A percentile compares a stretch with the other conserved stretches of the same genome.
Conservation (phyloP, 2,329 filamentous ascomycete species). For the Septoria petroselini region DNA sequence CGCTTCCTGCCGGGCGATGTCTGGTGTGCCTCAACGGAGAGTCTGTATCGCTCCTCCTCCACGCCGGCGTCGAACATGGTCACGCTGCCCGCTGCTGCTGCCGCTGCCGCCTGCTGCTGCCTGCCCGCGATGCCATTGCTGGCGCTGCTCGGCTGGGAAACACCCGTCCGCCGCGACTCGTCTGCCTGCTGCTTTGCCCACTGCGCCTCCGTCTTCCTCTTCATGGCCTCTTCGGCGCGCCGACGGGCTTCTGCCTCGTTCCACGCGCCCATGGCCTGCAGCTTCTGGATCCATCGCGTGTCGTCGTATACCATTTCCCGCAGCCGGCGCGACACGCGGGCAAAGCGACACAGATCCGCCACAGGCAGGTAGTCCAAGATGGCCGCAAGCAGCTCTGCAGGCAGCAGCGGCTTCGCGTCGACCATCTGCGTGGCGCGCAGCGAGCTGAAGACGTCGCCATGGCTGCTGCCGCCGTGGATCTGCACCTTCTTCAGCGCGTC, state of each 20-base stretch:
- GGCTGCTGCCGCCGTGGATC: constrained; percentile 28
- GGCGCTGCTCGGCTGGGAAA: constrained; percentile 34
- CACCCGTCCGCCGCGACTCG: constrained; percentile 40
- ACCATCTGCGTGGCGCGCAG: constrained; percentile 79
- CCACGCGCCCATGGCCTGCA: constrained; percentile 89
- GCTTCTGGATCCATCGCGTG: constrained; percentile 82
- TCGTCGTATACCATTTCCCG: constrained; percentile 99
- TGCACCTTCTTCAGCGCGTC: constrained; percentile 32
- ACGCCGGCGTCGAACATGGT: constrained; percentile 72
- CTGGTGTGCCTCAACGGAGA: constrained; percentile 37
- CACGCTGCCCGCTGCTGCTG: constrained; percentile 44
- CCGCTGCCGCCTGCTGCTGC: constrained; percentile 39
- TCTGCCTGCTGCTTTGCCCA: constrained; percentile 42
- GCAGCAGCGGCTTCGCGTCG: constrained; percentile 71
- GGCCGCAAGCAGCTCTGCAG: constrained; percentile 85
- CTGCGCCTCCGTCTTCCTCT: constrained; percentile 56
- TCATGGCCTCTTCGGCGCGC: constrained; percentile 69
- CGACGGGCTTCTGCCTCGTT: constrained; percentile 81
- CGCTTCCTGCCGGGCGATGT: constrained; percentile 27
- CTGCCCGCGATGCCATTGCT: constrained; percentile 37
- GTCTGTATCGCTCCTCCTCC: constrained; percentile 60
- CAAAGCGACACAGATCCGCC: constrained; percentile 79
- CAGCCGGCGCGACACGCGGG: constrained; percentile 78
- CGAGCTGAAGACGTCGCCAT: constrained; percentile 63
- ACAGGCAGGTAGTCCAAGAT: constrained; percentile 89